Conservation (phyloP, 768 basidiomycete genomes). For the Pulveroboletus ravenelii region DNA sequence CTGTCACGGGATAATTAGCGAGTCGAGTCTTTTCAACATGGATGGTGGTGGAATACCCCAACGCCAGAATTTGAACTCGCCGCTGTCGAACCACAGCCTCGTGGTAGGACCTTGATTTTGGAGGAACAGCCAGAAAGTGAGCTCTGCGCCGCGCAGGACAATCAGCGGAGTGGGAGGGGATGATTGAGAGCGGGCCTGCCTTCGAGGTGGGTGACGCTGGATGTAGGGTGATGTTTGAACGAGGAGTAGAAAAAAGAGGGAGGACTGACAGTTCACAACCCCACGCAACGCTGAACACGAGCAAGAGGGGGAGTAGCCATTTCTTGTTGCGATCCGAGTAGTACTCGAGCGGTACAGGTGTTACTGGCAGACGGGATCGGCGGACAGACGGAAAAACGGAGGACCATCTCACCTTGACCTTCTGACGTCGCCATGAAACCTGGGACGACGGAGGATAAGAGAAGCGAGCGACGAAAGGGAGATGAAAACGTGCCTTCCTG, state of each 20-base stretch:
- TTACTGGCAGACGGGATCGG: constrained; percentile 35
- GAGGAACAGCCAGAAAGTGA: constrained; percentile 80
- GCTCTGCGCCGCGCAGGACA: constrained; percentile 40
- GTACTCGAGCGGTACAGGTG: constrained; percentile 49
- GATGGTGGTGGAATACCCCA: constrained; percentile 40
- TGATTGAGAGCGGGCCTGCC: constrained; percentile 35
- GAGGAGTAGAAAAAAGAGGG: neutral
- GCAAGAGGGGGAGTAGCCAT: constrained; percentile 66
- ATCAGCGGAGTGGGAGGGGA: constrained; percentile 5
- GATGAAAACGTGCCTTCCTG: constrained; percentile 50
- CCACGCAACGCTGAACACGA: constrained; percentile 72
- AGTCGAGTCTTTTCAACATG: neutral
- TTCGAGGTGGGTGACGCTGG: constrained; percentile 77
- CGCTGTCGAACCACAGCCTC: constrained; percentile 74
- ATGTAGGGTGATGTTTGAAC: neutral
- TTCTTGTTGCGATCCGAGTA: constrained; percentile 44
- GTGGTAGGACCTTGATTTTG: constrained; percentile 69
- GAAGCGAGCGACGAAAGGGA: neutral
- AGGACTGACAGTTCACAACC: constrained; percentile 61
- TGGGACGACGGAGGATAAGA: constrained; percentile 1
- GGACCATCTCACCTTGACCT: constrained; percentile 10
- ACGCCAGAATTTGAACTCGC: constrained; percentile 74
- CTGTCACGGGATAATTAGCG: constrained; percentile 32
- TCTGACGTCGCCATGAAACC: constrained; percentile 14
- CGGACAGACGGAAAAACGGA: neutral